Evolutionary conservation across 2,329 filamentous ascomycete species (phyloP).

Genomic region (Diaporthe velutina): DNA sequence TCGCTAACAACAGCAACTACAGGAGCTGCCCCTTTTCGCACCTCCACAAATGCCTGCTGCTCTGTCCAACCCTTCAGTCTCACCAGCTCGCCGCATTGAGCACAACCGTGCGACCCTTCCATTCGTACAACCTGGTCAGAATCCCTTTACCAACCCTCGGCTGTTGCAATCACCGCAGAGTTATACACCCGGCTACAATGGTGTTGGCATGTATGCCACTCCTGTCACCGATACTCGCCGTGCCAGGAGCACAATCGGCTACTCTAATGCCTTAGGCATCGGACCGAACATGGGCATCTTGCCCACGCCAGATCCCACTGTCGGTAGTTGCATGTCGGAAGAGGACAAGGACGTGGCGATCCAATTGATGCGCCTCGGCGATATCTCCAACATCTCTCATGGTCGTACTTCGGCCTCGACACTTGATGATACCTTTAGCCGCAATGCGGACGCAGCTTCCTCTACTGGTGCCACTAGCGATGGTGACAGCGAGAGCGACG

Average conservation of each 20-base stretch:
- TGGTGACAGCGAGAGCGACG: conserved; percentile 76
- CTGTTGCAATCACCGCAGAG: conserved; percentile 88
- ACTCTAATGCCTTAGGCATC: conserved; percentile 58
- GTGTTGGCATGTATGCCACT: conserved; percentile 72
- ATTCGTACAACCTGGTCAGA: conserved; percentile 81
- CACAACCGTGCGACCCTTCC: conserved; percentile 80
- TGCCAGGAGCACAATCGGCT: conserved; percentile 73
- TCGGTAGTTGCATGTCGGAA: conserved; percentile 96
- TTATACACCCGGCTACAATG: conserved; percentile 68
- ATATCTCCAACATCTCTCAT: conserved; percentile 93
- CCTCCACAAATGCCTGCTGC: conserved; percentile 93
- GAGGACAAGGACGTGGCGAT: conserved; percentile 94
- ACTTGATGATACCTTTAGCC: conserved; percentile 92
- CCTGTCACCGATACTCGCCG: conserved; percentile 73
- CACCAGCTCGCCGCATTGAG: conserved; percentile 85
- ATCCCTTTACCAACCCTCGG: conserved; percentile 82
- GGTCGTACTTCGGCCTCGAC: conserved; percentile 94
- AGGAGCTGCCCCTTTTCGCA: conserved; percentile 97
- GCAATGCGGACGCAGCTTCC: conserved; percentile 85
- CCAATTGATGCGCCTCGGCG: conserved; percentile 94
- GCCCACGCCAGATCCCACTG: conserved; percentile 96
- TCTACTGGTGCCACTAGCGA: conserved; percentile 89
- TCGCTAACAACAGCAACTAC: conserved; percentile 41
- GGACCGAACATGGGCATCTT: conserved; percentile 69
- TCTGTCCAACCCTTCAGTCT: conserved; percentile 97